Evolutionary conservation across 2,329 filamentous ascomycete species (phyloP).

Genomic region (Immersiporthe knoxdaviesiana): DNA sequence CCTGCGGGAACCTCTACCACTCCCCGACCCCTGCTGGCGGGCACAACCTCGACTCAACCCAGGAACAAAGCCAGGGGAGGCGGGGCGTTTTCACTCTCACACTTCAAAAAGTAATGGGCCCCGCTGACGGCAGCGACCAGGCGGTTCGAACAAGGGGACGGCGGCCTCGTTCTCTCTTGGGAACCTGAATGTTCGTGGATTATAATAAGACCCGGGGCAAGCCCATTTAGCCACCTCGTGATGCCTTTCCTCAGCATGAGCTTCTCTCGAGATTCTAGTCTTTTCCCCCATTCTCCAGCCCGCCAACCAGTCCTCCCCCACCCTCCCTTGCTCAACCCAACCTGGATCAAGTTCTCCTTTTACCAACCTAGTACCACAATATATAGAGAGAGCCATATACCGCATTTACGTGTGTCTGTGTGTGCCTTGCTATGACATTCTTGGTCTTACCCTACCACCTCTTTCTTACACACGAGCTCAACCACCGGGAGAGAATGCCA

Average conservation of each 20-base stretch:
- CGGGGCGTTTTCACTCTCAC: no score
- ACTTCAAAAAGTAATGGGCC: conserved; percentile 13
- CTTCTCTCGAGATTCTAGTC: not conserved
- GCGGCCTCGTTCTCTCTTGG: conserved; percentile 25
- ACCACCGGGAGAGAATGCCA: not conserved
- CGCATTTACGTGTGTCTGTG: not conserved
- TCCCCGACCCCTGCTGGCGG: conserved; percentile 22
- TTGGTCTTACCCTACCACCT: not conserved
- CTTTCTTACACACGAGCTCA: not conserved
- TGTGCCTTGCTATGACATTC: not conserved
- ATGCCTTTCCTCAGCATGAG: not conserved
- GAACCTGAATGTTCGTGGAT: conserved; percentile 26
- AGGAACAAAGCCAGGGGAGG: conserved; percentile 20
- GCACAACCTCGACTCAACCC: conserved; percentile 25
- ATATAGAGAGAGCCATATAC: not conserved
- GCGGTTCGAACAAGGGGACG: conserved; percentile 20
- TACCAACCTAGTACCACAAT: not conserved
- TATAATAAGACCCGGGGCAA: conserved; percentile 24
- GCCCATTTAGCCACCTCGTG: conserved; percentile 12
- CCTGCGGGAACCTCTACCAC: conserved; percentile 21
- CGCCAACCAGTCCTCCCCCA: not conserved
- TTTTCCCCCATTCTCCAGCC: not conserved
- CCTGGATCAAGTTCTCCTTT: not conserved
- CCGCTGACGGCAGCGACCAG: conserved; percentile 28
- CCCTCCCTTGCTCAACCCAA: not conserved